A percentile compares a stretch with the other conserved stretches of the same genome.
These are phyloP conservation scores for Stylosanthes scabra DNA, from an alignment of 331 rosid genomes.

Conservation along the genomic window DNA sequence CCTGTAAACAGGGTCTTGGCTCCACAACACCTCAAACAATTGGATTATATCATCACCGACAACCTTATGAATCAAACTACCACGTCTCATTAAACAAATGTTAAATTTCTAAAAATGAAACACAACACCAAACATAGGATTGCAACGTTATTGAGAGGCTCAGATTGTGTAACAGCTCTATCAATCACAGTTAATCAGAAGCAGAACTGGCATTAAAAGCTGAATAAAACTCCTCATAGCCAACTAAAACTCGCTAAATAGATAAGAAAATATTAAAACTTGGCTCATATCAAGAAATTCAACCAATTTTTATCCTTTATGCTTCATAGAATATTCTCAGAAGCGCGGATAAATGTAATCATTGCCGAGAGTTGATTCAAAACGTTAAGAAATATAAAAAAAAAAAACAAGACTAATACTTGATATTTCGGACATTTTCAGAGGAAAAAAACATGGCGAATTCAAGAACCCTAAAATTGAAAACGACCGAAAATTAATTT, in stretches of 20 bases:
- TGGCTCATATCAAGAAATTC: constrained; percentile 51
- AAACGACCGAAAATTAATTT: constrained; percentile 49
- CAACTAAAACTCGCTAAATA: background rate
- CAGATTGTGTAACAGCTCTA: constrained; percentile 68
- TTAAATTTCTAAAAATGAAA: background rate
- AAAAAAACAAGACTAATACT: background rate
- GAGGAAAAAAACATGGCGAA: constrained; percentile 40
- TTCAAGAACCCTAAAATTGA: constrained; percentile 33
- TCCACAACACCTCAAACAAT: constrained; percentile 61
- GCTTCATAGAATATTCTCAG: constrained; percentile 74
- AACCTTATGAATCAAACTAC: background rate
- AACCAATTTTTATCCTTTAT: constrained; percentile 49
- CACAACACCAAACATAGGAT: background rate
- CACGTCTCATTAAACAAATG: background rate
- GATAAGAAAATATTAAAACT: background rate
- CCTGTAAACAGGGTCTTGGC: constrained; percentile 72
- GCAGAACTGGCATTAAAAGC: constrained; percentile 90
- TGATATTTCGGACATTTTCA: constrained; percentile 41
- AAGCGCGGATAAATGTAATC: constrained; percentile 86
- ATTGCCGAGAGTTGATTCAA: constrained; percentile 40
- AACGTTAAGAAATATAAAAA: too few species aligned
- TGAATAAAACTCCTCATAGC: constrained; percentile 61
- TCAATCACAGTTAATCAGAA: constrained; percentile 72
- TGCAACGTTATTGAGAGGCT: constrained; percentile 38
- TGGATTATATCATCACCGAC: constrained; percentile 62